These are phyloP conservation scores for Urtica urens DNA, from an alignment of 306 rosid genomes.

Conservation along the genomic window DNA sequence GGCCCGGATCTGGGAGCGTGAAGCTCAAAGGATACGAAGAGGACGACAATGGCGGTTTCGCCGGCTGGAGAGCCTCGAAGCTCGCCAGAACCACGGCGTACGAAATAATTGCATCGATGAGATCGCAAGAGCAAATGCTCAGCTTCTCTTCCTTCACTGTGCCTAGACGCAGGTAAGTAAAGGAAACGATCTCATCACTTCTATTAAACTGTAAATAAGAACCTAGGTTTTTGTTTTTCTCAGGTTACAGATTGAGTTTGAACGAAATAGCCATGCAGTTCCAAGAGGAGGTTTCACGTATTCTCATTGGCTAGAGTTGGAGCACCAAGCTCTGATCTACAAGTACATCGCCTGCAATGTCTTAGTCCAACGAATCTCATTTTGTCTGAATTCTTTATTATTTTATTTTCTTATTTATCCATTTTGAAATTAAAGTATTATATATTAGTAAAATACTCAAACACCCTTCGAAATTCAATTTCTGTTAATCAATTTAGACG, in stretches of 20 bases:
- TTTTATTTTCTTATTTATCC: too few species aligned
- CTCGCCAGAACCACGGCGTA: not conserved
- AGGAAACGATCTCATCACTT: too few species aligned
- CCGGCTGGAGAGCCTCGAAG: not conserved
- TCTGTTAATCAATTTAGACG: too few species aligned
- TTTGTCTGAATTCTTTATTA: too few species aligned
- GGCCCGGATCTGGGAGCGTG: slow-evolving; percentile 31
- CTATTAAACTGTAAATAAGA: not conserved
- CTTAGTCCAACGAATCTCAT: slow-evolving; percentile 43
- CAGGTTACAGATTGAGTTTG: too few species aligned
- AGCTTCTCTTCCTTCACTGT: slow-evolving; percentile 50
- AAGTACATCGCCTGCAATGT: slow-evolving; percentile 38
- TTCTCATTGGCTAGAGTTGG: slow-evolving; percentile 51
- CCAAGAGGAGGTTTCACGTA: slow-evolving; percentile 42
- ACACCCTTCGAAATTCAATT: too few species aligned
- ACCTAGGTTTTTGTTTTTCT: not conserved
- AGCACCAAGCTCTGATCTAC: slow-evolving; percentile 55
- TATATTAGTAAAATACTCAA: too few species aligned
- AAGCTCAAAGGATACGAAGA: slow-evolving; percentile 22
- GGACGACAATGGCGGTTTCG: not conserved
- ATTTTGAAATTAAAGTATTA: too few species aligned
- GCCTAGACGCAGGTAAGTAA: too few species aligned
- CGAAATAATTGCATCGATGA: not conserved
- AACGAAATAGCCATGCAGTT: slow-evolving; percentile 29
- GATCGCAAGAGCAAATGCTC: slow-evolving; percentile 35